Evolutionary conservation across 352 stramenopile genomes (phyloP), one percentile per base, ranked within the genome.

Genomic region (Pythium scleroteichum): DNA sequence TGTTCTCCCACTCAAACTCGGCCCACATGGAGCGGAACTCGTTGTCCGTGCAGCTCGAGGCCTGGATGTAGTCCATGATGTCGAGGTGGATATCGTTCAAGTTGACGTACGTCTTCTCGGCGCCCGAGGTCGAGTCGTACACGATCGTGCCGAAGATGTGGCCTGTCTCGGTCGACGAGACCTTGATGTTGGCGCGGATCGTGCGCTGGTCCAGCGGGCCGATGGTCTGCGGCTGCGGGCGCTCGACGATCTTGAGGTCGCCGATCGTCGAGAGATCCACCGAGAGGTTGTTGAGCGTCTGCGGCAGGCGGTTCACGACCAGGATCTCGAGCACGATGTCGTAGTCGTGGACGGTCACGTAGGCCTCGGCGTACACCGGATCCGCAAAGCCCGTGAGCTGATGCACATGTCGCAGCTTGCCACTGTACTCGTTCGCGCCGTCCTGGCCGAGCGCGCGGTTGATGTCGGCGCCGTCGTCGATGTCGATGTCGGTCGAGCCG

Each of bases 1-100:
- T 99, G 82, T 99, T 99, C 79, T 99, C 98, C 98, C 98, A 99
- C 81, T 99, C 98, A 73, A 99, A 99, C 71, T 99, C 97, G 54
- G 97, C 97, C 98, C 98, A 99, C 97, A 99, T 99, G 6, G 82
- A 86, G 62, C 98, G 92, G 85, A 99, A 99, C n/a, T 91, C 86
- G 66, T 98, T 92, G 72, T 99, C 96, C 62, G 76, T 87, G 87
- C 96, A 96, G 17, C 74, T 90, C 46, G 85, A 74, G 49, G 97
- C 97, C 64, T 98, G 92, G 73, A 99, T 99, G 88, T 99, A 99
- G 75, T 99, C 97, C 97, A 99, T 99, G 53, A 99, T 99, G 71
- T 99, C 97, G 62, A 99, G 86, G 72, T 99, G 97, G 68, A 99
- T 99, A 72, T 99, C 97, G 76, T 99, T 99, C 57, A 99, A 72